Percentiles rank a stretch among this genome's conserved stretches.
Conservation (phyloP, 2,329 filamentous ascomycete genomes). For the Fusarium compactum region DNA sequence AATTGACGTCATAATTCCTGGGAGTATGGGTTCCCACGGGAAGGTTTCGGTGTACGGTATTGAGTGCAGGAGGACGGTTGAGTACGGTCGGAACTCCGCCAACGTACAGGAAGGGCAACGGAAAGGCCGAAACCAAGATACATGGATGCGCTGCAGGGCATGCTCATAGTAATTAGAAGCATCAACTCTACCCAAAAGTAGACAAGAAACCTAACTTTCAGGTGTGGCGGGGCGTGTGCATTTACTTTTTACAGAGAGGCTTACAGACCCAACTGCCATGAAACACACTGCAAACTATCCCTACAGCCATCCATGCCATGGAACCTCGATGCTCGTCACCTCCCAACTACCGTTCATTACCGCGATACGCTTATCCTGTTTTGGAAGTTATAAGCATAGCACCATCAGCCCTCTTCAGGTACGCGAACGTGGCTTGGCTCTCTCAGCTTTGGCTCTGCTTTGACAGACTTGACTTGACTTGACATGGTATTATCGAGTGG, state of each 20-base stretch:
- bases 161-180: not conserved
- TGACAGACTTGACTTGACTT: not conserved
- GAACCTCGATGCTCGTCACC: not conserved
- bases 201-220: not conserved
- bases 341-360: slow-evolving; percentile 2
- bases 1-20: slow-evolving; percentile 17
- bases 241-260: not conserved
- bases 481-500: slow-evolving; percentile 1
- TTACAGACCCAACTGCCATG: not conserved
- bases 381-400: slow-evolving; percentile 2
- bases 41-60: not conserved
- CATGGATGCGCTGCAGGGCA: slow-evolving; percentile 4
- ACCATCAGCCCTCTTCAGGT: slow-evolving; percentile 9
- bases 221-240: slow-evolving; percentile 31
- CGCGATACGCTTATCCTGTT: slow-evolving; percentile 3
- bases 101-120: not conserved
- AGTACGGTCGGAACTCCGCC: not conserved
- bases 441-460: not conserved
- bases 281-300: slow-evolving; percentile 3
- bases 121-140: slow-evolving; percentile 17
- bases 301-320: not conserved
- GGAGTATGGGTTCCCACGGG: not conserved
- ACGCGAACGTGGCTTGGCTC: slow-evolving; percentile 4
- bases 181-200: slow-evolving; percentile 8
- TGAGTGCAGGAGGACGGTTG: not conserved